phyloP scores from a whole-genome alignment of 305 asterid species.

The Ilex paraguariensis region DNA sequence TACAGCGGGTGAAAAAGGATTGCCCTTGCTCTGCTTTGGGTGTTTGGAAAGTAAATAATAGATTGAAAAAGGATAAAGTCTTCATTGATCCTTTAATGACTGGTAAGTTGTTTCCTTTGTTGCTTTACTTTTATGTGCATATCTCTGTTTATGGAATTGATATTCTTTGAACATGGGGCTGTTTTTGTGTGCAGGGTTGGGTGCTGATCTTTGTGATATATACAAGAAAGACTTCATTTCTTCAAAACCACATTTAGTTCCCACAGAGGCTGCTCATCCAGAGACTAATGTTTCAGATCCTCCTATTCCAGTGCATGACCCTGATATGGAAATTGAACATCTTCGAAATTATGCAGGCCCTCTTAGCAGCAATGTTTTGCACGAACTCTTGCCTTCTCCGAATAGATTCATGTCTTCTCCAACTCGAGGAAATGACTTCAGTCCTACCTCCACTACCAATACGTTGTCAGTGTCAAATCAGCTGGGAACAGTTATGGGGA shows the following conservation, averaged over 20 bases:
- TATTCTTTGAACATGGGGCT: conserved; percentile 6
- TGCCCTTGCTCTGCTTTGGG: conserved; percentile 48
- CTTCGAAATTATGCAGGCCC: conserved; percentile 32
- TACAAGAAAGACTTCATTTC: conserved; percentile 32
- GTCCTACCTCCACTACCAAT: conserved; percentile 38
- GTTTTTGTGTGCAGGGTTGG: conserved; percentile 45
- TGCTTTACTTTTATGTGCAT: conserved; percentile 3
- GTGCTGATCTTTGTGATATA: conserved; percentile 39
- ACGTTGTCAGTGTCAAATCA: conserved; percentile 27
- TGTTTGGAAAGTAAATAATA: conserved; percentile 42
- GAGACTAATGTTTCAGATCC: conserved; percentile 24
- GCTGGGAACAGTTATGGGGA: conserved; percentile 29
- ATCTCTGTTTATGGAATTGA: neutral
- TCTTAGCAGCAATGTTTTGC: conserved; percentile 24
- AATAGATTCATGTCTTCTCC: conserved; percentile 16
- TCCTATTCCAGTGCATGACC: conserved; percentile 14
- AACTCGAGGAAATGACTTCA: conserved; percentile 24
- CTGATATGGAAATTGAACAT: conserved; percentile 42
- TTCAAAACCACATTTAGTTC: conserved; percentile 31
- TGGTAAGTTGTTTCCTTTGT: conserved; percentile 37
- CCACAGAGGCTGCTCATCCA: conserved; percentile 24
- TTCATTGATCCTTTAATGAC: conserved; percentile 45
- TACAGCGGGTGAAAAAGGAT: conserved; percentile 30
- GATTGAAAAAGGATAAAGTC: conserved; percentile 37
- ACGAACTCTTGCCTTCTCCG: conserved; percentile 32